phyloP scores from a whole-genome alignment of 2,329 filamentous ascomycete species.

The Hawksworthiomyces lignivorus region DNA sequence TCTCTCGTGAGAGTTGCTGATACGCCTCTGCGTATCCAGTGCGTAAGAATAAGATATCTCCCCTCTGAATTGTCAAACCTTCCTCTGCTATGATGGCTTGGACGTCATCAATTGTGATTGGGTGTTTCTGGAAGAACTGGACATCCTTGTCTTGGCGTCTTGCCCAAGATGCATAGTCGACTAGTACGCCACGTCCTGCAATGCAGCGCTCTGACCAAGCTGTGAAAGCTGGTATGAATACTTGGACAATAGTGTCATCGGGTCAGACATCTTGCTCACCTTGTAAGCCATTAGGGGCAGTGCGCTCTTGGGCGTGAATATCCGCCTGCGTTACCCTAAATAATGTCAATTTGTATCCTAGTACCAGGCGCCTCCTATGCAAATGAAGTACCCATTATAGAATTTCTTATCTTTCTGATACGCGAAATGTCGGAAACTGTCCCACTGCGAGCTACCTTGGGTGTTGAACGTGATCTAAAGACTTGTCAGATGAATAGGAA shows the following conservation, averaged over 20 bases:
- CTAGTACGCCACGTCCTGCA: conserved; percentile 30
- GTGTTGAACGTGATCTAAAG: conserved; percentile 15
- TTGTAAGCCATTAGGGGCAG: conserved; percentile 9
- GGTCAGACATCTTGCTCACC: background rate
- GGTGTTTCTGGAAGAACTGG: conserved; percentile 18
- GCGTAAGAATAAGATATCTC: conserved; percentile 31
- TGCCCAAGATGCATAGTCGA: conserved; percentile 29
- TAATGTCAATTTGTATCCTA: too few relatives aligned
- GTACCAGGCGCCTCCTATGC: too few relatives aligned
- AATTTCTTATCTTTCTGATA: conserved; percentile 3
- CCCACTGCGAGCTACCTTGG: conserved; percentile 19
- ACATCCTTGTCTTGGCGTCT: conserved; percentile 20
- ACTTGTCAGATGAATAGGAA: background rate
- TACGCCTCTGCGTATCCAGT: conserved; percentile 18
- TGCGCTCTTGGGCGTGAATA: conserved; percentile 2
- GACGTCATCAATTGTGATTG: conserved; percentile 26
- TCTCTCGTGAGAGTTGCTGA: background rate
- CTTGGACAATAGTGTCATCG: background rate
- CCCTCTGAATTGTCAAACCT: conserved; percentile 26
- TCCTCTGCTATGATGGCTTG: conserved; percentile 25
- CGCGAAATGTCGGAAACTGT: conserved; percentile 29
- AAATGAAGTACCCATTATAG: background rate
- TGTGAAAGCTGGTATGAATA: background rate
- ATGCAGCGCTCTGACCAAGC: conserved; percentile 19
- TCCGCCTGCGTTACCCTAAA: conserved; percentile 1